Conservation (phyloP, 2,329 filamentous ascomycete species). For the Alternaria infectoria region DNA sequence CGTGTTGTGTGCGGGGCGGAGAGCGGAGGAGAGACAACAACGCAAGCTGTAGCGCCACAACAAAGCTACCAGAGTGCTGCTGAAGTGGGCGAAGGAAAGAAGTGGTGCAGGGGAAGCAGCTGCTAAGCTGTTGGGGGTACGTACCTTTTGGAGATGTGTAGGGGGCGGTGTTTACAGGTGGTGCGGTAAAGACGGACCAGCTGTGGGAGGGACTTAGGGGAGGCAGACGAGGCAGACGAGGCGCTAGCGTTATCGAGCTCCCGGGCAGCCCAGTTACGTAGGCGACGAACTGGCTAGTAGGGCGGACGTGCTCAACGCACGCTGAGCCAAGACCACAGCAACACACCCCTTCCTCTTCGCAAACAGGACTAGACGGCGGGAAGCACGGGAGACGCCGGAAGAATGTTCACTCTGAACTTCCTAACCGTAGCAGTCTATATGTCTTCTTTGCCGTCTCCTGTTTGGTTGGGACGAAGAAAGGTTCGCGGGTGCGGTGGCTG, state of each 20-base stretch:
- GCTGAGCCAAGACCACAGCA: neutral
- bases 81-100: neutral
- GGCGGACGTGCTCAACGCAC: constrained; percentile 8
- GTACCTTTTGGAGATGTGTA: neutral
- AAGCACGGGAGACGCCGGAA: neutral
- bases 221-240: constrained; percentile 2
- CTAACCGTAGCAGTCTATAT: neutral
- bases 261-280: neutral
- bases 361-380: neutral
- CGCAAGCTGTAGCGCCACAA: neutral
- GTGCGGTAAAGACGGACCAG: neutral
- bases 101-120: neutral
- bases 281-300: neutral
- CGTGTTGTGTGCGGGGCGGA: neutral
- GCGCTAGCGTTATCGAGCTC: constrained; percentile 8
- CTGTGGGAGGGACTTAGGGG: neutral
- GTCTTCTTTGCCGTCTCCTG: neutral
- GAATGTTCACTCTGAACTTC: neutral
- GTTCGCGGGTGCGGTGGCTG: neutral
- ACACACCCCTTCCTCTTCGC: neutral
- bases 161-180: neutral
- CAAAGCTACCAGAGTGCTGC: neutral
- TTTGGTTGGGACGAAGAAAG: neutral
- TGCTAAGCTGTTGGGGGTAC: neutral
- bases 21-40: neutral